Evolutionary conservation across 1,139 yeast species (phyloP).

Genomic region (Geotrichum aggregatum): DNA sequence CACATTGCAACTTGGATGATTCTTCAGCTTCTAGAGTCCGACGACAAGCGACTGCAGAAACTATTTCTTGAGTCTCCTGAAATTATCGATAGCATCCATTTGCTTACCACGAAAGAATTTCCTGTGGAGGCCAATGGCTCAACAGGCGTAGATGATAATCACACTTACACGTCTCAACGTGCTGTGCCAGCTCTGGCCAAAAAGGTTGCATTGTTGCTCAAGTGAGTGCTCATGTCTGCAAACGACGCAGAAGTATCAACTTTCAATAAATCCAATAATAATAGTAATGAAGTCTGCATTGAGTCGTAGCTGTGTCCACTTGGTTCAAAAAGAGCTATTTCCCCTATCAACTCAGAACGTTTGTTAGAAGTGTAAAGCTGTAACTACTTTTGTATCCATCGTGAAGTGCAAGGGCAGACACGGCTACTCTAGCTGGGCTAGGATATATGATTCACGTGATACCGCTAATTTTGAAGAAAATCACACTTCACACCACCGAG

Average conservation of each 20-base stretch:
- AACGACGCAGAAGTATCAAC: neutral
- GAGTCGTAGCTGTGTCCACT: neutral
- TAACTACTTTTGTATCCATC: too few species aligned
- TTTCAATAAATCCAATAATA: slow-evolving; percentile 3
- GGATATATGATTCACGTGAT: too few species aligned
- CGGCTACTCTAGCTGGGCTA: too few species aligned
- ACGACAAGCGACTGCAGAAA: slow-evolving; percentile 58
- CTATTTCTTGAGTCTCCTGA: slow-evolving; percentile 37
- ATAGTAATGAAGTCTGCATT: neutral
- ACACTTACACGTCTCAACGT: slow-evolving; percentile 17
- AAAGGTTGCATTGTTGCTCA: slow-evolving; percentile 17
- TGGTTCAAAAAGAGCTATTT: too few species aligned
- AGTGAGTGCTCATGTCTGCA: slow-evolving; percentile 1
- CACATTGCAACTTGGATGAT: slow-evolving; percentile 98
- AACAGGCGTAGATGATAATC: slow-evolving; percentile 5
- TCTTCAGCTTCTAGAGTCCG: slow-evolving; percentile 84
- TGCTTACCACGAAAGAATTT: slow-evolving; percentile 30
- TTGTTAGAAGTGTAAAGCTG: too few species aligned
- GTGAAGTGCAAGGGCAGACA: too few species aligned
- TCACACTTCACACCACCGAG: neutral
- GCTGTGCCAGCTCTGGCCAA: slow-evolving; percentile 23
- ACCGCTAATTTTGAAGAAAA: too few species aligned
- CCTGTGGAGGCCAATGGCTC: slow-evolving; percentile 10
- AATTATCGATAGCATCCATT: slow-evolving; percentile 35
- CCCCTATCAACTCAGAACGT: too few species aligned